These are phyloP conservation scores for Glycyrrhiza uralensis DNA, from an alignment of 306 rosid species.

Conservation along the genomic window DNA sequence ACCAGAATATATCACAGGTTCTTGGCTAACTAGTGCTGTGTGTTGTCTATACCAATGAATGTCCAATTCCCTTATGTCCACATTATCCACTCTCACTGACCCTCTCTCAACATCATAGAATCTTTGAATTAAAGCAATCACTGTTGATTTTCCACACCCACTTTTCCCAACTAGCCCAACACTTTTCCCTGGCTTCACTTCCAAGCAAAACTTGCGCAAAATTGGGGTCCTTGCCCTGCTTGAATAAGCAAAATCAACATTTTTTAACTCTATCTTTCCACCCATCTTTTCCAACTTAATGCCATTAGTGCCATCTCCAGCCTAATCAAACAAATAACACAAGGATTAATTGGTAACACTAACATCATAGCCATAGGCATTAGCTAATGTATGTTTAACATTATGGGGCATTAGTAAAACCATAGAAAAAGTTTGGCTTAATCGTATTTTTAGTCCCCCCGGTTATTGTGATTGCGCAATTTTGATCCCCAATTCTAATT, in stretches of 20 bases:
- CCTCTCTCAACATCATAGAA: constrained; percentile 82
- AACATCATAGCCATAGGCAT: background rate
- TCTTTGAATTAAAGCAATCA: constrained; percentile 70
- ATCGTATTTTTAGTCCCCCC: too few relatives aligned
- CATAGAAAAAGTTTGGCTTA: too few relatives aligned
- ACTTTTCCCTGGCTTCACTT: constrained; percentile 78
- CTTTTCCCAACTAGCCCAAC: constrained; percentile 84
- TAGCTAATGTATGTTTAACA: background rate
- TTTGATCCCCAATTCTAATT: too few relatives aligned
- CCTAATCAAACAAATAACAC: constrained; percentile 26
- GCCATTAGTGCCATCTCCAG: constrained; percentile 50
- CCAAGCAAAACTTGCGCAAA: constrained; percentile 65
- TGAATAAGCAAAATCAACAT: constrained; percentile 79
- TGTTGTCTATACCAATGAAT: constrained; percentile 75
- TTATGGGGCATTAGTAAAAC: background rate
- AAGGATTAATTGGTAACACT: background rate
- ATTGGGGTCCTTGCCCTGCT: constrained; percentile 60
- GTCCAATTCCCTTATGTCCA: constrained; percentile 78
- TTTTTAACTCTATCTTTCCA: constrained; percentile 77
- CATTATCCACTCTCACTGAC: constrained; percentile 64
- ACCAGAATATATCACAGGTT: constrained; percentile 80
- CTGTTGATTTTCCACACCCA: constrained; percentile 96
- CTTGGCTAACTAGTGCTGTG: constrained; percentile 90
- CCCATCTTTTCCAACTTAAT: constrained; percentile 48
- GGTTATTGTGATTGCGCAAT: too few relatives aligned